Evolutionary conservation across 495 filamentous ascomycete genomes (phyloP), one percentile per base, ranked within the genome.

Genomic region (Delitschia confertaspora): DNA sequence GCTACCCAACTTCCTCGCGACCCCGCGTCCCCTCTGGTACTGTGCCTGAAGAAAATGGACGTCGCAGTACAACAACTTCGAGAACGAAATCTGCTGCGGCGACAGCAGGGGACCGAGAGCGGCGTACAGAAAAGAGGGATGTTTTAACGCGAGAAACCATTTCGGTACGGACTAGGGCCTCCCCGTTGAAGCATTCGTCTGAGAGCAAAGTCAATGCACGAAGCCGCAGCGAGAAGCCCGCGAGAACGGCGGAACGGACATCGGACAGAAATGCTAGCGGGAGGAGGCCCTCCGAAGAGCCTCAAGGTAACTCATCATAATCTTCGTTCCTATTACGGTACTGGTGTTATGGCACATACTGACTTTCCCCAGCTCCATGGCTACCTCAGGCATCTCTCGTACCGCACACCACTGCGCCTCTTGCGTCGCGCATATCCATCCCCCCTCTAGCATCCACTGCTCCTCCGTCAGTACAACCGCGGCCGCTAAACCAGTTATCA

Each of bases 401-500:
- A 31, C 76, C 88, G 35, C 85, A 88, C 45, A 88, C 88, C 3
- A 80, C 85, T 9, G 91, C 91, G 21, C 93, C 93, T 8, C 65
- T 98, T 36, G 89, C 91, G 8, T 78, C 75, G 50, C 79, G 91
- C 48, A 73, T 96, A 51, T 94, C 89, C 0, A 74, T 85, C 39
- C 83, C 91, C 24, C 87, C 91, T 10, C 61, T 83, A 8, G 80
- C 86, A 4, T 82, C 80, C 6, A 65, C 73, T 24, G 73, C 80
- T 21, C 93, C 91, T n/a, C 64, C 70, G 40, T 63, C 72, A 0
- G 69, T 93, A 20, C 77, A 84, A 33, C 87, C 89, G 2, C 69
- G 65, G 44, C 73, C 84, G 18, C 70, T 96, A 3, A 70, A 76
- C 41, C 73, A 82, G 36, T 64, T 95, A 45, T 74, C 83, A 2